phyloP scores from a whole-genome alignment of 2,329 filamentous ascomycete species.

The Verticillium dahliae region DNA sequence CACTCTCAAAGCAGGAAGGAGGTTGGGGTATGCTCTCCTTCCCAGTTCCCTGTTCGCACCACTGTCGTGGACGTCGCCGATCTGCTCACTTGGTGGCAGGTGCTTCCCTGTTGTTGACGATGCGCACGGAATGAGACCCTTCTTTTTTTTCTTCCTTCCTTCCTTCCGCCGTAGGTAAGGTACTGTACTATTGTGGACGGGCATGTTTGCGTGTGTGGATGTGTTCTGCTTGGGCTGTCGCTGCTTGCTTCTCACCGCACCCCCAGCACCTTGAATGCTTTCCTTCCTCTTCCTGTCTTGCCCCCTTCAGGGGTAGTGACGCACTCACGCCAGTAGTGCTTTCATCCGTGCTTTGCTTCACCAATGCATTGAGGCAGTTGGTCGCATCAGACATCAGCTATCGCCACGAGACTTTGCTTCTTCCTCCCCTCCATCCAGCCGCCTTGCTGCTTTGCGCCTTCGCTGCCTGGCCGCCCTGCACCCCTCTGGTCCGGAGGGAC shows the following conservation, averaged over 20 bases:
- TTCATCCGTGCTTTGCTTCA: neutral
- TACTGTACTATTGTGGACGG: neutral
- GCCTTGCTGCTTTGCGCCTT: neutral
- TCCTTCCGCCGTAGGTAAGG: neutral
- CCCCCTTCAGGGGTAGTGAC: neutral
- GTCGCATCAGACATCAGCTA: neutral
- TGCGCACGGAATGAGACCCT: neutral
- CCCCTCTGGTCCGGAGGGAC: neutral
- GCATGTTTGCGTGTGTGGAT: neutral
- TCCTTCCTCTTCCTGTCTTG: neutral
- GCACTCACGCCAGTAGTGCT: neutral
- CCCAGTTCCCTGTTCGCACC: neutral
- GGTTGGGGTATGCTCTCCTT: neutral
- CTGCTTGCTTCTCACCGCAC: neutral
- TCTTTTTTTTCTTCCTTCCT: neutral
- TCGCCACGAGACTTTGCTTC: neutral
- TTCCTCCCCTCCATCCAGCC: neutral
- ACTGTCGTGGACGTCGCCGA: neutral
- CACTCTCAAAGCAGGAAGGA: neutral
- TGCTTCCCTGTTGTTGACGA: neutral
- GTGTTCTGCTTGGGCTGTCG: neutral
- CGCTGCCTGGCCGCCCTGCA: neutral
- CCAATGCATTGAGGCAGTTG: neutral
- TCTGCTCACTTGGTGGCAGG: neutral
- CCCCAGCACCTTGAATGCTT: neutral